A percentile compares a stretch with the other conserved stretches of the same genome.
Conservation (phyloP, 225 moss, liverwort and hornwort genomes). For the Sphagnum tenellum region DNA sequence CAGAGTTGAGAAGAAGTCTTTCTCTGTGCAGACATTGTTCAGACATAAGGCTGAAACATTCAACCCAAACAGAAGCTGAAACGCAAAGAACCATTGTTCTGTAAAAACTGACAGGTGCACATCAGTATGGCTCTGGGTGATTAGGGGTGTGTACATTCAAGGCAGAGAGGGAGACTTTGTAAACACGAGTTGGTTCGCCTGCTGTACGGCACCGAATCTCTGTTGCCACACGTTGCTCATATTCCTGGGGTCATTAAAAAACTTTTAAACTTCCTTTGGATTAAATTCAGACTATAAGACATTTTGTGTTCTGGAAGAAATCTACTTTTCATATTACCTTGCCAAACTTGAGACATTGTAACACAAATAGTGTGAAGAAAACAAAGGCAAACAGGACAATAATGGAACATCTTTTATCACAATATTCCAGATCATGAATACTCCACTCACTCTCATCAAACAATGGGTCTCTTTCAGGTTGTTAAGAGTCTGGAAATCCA, state of each 20-base stretch:
- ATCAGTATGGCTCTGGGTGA: too few relatives aligned
- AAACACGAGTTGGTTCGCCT: constrained; percentile 63
- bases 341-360: too few relatives aligned
- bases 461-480: constrained; percentile 76
- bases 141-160: constrained; percentile 42
- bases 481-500: constrained; percentile 74
- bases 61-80: too few relatives aligned
- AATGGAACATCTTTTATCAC: too few relatives aligned
- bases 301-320: neutral
- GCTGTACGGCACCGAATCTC: constrained; percentile 67
- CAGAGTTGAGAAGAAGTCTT: neutral
- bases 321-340: too few relatives aligned
- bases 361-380: too few relatives aligned
- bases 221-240: constrained; percentile 61
- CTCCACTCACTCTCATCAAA: constrained; percentile 54
- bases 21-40: neutral
- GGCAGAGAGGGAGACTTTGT: constrained; percentile 58
- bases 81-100: too few relatives aligned
- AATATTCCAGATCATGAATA: neutral
- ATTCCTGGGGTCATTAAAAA: constrained; percentile 38
- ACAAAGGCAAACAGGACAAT: too few relatives aligned
- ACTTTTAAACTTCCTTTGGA: neutral
- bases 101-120: too few relatives aligned
- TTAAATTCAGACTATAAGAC: neutral
- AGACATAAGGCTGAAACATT: neutral